Evolutionary conservation across 257 asterid genomes (phyloP), one percentile per base, ranked within the genome.

Genomic region (Nicotiana tomentosiformis): DNA sequence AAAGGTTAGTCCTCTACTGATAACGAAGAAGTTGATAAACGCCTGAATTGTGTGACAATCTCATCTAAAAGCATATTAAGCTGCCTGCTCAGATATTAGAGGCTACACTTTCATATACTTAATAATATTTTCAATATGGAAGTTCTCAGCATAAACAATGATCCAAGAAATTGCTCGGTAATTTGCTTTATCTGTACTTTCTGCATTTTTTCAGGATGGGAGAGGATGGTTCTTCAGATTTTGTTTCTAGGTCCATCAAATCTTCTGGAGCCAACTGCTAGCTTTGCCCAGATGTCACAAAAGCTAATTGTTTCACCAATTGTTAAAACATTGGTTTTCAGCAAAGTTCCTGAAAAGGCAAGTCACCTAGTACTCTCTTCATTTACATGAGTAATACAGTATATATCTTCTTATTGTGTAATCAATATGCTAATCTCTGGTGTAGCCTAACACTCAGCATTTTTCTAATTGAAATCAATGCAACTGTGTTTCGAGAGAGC

Each of bases 141-240:
- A 15, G 10, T 26, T 37, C 83, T 72, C 15, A 3, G 56, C 20
- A 78, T 29, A 39, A 15, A 66, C 12, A 29, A 62, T 3, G 69
- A 49, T 84, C 74, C 61, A 11, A 46, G 30, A 65, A 5, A 65
- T 29, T 29, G 70, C 70, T 0, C 1, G 5, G 39, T 29, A 29
- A 65, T 29, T 64, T 65, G 30, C 35, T 23, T 64, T 26, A 46
- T 53, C 65, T 84, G 70, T 56, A 58, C 26, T 57, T 53, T 1
- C 33, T 78, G 82, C 64, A 23, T 46, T 83, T 74, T 32, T 85
- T 57, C 89, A 96, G 99, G 98, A 72, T 96, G 98, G 98, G 98
- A 96, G 84, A 92, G 99, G 90, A 96, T 96, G 98, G 99, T 96
- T 86, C 97, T 96, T 82, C 99, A 96, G 86, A 96, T 96, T 82